A percentile compares a stretch with the other conserved stretches of the same genome.
Evolutionary conservation across 805 yeast genomes (phyloP).

Genomic region (Starmera pachycereana): DNA sequence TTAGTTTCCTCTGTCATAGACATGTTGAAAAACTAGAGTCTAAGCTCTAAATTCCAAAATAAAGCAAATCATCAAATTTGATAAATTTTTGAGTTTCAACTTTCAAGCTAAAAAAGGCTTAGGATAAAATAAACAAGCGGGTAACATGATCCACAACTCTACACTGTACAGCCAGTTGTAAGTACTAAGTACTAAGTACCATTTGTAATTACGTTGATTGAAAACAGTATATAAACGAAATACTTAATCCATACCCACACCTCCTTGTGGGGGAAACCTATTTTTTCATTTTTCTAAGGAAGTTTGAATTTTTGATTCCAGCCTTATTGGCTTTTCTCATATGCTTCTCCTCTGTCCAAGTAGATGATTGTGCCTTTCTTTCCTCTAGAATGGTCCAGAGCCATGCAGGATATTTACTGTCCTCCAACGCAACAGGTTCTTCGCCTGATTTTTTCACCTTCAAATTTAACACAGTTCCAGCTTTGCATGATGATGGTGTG

Average conservation of each 20-base stretch:
- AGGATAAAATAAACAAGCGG: too few species aligned
- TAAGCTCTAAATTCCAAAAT: too few species aligned
- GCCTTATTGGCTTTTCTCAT: slow-evolving; percentile 59
- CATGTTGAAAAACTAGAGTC: background rate
- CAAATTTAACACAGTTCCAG: slow-evolving; percentile 65
- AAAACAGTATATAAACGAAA: too few species aligned
- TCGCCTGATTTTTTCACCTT: slow-evolving; percentile 72
- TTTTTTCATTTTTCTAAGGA: slow-evolving; percentile 39
- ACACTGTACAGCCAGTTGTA: too few species aligned
- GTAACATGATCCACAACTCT: too few species aligned
- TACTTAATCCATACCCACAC: too few species aligned
- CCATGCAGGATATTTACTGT: slow-evolving; percentile 90
- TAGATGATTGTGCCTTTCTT: slow-evolving; percentile 45
- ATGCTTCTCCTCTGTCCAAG: slow-evolving; percentile 56
- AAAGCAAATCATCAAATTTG: too few species aligned
- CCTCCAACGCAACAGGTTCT: slow-evolving; percentile 82
- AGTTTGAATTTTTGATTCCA: slow-evolving; percentile 69
- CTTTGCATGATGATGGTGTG: slow-evolving; percentile 40
- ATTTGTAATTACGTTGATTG: too few species aligned
- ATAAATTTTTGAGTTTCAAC: too few species aligned
- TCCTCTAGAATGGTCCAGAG: slow-evolving; percentile 70
- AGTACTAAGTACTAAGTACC: too few species aligned
- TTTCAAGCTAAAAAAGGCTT: too few species aligned
- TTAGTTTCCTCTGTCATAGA: background rate
- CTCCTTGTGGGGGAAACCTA: background rate